Conservation (phyloP, 495 filamentous ascomycete genomes). For the Podospora didyma region DNA sequence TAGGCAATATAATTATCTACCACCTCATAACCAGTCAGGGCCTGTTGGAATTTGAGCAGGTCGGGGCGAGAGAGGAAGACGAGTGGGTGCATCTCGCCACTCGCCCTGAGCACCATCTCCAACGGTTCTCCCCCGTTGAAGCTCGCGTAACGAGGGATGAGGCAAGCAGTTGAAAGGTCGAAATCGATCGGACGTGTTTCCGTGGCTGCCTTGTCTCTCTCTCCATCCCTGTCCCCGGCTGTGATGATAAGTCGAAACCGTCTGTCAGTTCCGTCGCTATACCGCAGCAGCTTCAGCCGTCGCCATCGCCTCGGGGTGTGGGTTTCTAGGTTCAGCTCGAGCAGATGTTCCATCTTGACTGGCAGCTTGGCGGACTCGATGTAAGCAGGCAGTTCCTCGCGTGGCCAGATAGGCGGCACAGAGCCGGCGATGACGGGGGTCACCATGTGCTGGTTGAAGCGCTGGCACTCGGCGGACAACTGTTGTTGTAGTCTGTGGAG, state of each 20-base stretch:
- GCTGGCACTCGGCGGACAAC: conserved; percentile 1
- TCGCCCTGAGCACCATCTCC: conserved; percentile 1
- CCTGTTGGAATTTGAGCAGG: conserved; percentile 6
- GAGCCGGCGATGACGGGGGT: background rate
- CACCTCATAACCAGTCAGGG: conserved; percentile 7
- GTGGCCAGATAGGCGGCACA: background rate
- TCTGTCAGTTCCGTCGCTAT: background rate
- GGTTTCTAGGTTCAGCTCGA: background rate
- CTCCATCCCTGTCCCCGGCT: background rate
- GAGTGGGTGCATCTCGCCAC: background rate
- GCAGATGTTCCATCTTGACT: conserved; percentile 1
- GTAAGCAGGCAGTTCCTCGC: background rate
- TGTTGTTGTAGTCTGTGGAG: conserved; percentile 1
- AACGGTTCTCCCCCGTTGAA: background rate
- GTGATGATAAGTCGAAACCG: conserved; percentile 7
- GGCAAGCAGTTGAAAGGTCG: conserved; percentile 1
- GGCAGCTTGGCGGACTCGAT: background rate
- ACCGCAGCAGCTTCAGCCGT: conserved; percentile 2
- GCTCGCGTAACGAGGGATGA: conserved; percentile 6
- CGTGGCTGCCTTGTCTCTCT: background rate
- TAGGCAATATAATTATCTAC: conserved; percentile 4
- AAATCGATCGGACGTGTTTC: background rate
- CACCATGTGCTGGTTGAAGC: background rate
- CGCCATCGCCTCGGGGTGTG: background rate
- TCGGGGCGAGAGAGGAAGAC: background rate